phyloP scores from a whole-genome alignment of 805 yeast genomes.

The Starmerella stigmatis region DNA sequence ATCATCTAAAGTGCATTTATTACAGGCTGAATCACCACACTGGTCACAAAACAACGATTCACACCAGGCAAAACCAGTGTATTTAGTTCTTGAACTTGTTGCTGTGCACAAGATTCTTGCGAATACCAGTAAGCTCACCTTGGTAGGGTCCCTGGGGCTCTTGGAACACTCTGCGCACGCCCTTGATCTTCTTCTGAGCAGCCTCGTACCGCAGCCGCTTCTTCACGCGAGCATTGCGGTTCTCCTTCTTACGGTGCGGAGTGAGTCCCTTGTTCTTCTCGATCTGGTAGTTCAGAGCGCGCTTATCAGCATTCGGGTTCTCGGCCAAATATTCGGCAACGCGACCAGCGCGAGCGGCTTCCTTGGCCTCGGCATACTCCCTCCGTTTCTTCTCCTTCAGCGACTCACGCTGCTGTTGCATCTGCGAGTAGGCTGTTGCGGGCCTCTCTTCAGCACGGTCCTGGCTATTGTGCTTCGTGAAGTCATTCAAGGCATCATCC shows the following conservation, averaged over 20 bases:
- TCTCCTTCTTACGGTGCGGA: constrained; percentile 83
- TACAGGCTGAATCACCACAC: no score
- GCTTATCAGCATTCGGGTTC: constrained; percentile 71
- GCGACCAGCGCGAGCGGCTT: constrained; percentile 77
- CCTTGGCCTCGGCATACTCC: constrained; percentile 60
- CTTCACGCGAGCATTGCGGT: constrained; percentile 92
- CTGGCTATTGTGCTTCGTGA: constrained; percentile 14
- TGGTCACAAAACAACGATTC: no score
- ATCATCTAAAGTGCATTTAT: neutral
- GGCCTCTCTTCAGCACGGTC: constrained; percentile 13
- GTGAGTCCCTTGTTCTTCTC: constrained; percentile 94
- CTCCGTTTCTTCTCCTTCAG: constrained; percentile 38
- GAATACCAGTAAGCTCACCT: constrained; percentile 96
- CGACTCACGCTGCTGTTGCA: constrained; percentile 42
- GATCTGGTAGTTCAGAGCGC: constrained; percentile 91
- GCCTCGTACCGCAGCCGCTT: constrained; percentile 94
- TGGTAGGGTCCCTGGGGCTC: constrained; percentile 66
- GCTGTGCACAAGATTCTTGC: constrained; percentile 82
- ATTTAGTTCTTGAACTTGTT: constrained; percentile 42
- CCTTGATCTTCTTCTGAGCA: constrained; percentile 87
- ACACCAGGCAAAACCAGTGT: no score
- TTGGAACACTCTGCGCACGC: constrained; percentile 81
- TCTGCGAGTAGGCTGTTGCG: constrained; percentile 44
- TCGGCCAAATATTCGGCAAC: constrained; percentile 59
- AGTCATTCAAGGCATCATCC: constrained; percentile 9